Percentiles rank a stretch among this genome's conserved stretches.
phyloP scores from a whole-genome alignment of 495 filamentous ascomycete genomes.

The Penicillium coffeae region DNA sequence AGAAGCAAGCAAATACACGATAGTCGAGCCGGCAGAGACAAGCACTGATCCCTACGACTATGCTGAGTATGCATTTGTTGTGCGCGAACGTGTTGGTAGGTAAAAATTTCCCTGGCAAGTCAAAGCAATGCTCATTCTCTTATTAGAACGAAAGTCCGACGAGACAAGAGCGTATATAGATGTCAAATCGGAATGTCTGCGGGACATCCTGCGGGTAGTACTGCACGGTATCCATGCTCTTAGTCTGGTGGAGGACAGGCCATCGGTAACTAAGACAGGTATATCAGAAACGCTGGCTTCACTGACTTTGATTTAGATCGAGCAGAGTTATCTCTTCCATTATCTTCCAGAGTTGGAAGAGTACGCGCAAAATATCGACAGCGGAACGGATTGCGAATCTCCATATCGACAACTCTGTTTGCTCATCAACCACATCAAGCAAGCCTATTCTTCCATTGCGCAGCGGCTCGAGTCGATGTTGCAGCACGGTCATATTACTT shows the following conservation, averaged over 20 bases:
- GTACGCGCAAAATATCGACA: conserved; percentile 7
- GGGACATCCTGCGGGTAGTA: conserved; percentile 26
- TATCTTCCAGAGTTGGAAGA: conserved; percentile 29
- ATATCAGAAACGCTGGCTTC: conserved; percentile 3
- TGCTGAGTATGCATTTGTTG: conserved; percentile 24
- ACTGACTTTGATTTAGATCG: conserved; percentile 22
- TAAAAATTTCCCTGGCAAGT: conserved; percentile 7
- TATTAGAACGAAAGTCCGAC: conserved; percentile 20
- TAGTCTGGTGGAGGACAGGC: conserved; percentile 26
- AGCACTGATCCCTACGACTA: conserved; percentile 15
- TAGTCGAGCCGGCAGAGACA: conserved; percentile 11
- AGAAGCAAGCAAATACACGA: conserved; percentile 26
- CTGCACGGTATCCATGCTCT: conserved; percentile 27
- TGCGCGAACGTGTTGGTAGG: conserved; percentile 23
- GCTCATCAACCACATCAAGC: conserved; percentile 37
- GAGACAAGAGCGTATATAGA: conserved; percentile 21
- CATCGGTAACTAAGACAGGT: conserved; percentile 16
- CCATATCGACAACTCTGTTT: conserved; percentile 30
- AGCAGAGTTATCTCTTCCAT: conserved; percentile 31
- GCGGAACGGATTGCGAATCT: conserved; percentile 4
- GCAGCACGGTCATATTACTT: conserved; percentile 31
- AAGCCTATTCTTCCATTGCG: conserved; percentile 28
- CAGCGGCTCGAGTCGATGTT: conserved; percentile 37
- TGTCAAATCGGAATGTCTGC: conserved; percentile 28
- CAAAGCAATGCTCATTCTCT: conserved; percentile 8